phyloP scores from a whole-genome alignment of 257 asterid genomes.

The Fraxinus anomala region DNA sequence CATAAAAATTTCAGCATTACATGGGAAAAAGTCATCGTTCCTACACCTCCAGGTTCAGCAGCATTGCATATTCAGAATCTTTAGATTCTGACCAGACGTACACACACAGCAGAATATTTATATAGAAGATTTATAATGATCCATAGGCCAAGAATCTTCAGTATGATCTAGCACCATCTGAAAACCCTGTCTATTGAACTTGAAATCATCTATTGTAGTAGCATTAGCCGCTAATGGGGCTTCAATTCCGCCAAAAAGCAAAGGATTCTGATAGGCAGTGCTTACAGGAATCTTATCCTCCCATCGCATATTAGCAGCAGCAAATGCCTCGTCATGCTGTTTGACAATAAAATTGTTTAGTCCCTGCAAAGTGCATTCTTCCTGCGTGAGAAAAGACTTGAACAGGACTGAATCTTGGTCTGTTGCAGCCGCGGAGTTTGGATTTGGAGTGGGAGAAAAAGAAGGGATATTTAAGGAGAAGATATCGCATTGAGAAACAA shows the following conservation, averaged over 20 bases:
- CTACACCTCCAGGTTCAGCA: constrained; percentile 6
- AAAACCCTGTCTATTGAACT: constrained; percentile 28
- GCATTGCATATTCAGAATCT: constrained; percentile 33
- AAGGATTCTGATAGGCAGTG: constrained; percentile 30
- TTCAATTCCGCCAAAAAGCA: constrained; percentile 34
- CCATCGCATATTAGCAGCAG: constrained; percentile 28
- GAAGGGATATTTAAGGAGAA: not conserved
- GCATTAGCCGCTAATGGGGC: constrained; percentile 17
- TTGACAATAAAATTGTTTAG: constrained; percentile 43
- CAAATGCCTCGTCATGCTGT: constrained; percentile 39
- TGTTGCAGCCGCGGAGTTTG: not conserved
- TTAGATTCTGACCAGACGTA: constrained; percentile 32
- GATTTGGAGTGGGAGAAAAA: too few relatives aligned
- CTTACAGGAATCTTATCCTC: constrained; percentile 20
- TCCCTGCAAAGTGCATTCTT: constrained; percentile 41
- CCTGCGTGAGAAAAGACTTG: constrained; percentile 25
- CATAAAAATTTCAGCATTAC: too few relatives aligned
- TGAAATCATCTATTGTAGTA: constrained; percentile 26
- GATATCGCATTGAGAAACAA: constrained; percentile 17
- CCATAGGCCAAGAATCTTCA: constrained; percentile 34
- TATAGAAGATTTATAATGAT: constrained; percentile 20
- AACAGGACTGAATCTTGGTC: constrained; percentile 18
- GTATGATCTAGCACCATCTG: constrained; percentile 25
- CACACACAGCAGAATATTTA: constrained; percentile 2
- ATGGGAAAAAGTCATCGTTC: too few relatives aligned